Evolutionary conservation across 108 stramenopile genomes (phyloP).

Genomic region (Pinguiococcus pyrenoidosus): DNA sequence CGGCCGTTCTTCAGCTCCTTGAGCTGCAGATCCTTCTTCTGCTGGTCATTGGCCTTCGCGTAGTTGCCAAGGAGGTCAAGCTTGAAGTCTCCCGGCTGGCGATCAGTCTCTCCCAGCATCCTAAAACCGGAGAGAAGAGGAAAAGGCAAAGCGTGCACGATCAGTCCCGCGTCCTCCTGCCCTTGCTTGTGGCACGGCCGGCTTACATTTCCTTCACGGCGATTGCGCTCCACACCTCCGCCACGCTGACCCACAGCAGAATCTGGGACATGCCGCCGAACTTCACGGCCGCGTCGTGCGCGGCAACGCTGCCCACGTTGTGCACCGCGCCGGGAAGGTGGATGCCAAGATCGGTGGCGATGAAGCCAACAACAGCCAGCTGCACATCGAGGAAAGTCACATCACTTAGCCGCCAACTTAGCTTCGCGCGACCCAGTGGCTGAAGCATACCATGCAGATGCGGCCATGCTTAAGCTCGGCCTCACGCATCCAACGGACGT

Average conservation of each 20-base stretch:
- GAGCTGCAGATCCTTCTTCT: slow-evolving; percentile 50
- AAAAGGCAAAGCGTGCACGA: background rate
- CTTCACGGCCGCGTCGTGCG: slow-evolving; percentile 23
- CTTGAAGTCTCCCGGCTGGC: slow-evolving; percentile 69
- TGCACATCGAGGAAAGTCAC: too few relatives aligned
- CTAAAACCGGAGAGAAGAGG: background rate
- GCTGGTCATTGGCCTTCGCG: slow-evolving; percentile 14
- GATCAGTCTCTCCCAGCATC: background rate
- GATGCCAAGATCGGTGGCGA: slow-evolving; percentile 62
- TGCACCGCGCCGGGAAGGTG: slow-evolving; percentile 42
- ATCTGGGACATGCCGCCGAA: slow-evolving; percentile 24
- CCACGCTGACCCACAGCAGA: slow-evolving; percentile 13
- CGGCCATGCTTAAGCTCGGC: slow-evolving; percentile 91
- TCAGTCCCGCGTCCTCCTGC: slow-evolving; percentile 26
- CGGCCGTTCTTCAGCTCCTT: slow-evolving; percentile 81
- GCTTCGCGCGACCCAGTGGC: too few relatives aligned
- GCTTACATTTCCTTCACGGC: slow-evolving; percentile 62
- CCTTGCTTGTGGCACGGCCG: slow-evolving; percentile 84
- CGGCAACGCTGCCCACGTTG: slow-evolving; percentile 12
- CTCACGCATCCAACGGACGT: slow-evolving; percentile 80
- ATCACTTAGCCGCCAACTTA: too few relatives aligned
- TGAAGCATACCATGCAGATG: slow-evolving; percentile 78
- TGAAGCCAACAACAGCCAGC: slow-evolving; percentile 74
- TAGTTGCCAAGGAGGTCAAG: slow-evolving; percentile 60
- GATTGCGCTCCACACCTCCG: slow-evolving; percentile 15